Conservation (phyloP, 768 basidiomycete species). For the Rickenella mellea region DNA sequence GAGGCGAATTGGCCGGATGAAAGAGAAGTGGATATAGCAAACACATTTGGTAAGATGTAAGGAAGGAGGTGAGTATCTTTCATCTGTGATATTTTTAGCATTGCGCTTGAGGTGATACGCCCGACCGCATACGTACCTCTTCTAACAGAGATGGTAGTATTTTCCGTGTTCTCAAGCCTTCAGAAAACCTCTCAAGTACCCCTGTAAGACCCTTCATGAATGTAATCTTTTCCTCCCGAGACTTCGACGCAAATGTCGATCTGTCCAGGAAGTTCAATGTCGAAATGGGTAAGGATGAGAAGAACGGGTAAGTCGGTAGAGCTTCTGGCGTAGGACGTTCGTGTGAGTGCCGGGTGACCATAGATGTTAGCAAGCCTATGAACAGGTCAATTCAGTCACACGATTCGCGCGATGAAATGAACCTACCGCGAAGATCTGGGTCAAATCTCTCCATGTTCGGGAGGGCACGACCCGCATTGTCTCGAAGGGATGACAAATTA, state of each 20-base stretch:
- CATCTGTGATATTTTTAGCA: slow-evolving; percentile 48
- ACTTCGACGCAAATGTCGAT: slow-evolving; percentile 89
- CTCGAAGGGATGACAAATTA: slow-evolving; percentile 58
- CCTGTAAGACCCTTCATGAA: slow-evolving; percentile 85
- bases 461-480: slow-evolving; percentile 55
- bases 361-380: slow-evolving; percentile 64
- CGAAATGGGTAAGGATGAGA: slow-evolving; percentile 91
- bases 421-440: slow-evolving; percentile 59
- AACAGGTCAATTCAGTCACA: background rate
- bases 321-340: slow-evolving; percentile 69
- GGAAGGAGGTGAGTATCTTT: slow-evolving; percentile 91
- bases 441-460: slow-evolving; percentile 60
- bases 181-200: slow-evolving; percentile 80
- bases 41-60: slow-evolving; percentile 93
- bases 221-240: slow-evolving; percentile 90
- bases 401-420: slow-evolving; percentile 2
- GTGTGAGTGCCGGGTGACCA: slow-evolving; percentile 73
- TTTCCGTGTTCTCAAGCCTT: slow-evolving; percentile 78
- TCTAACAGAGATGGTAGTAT: slow-evolving; percentile 88
- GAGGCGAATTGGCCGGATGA: slow-evolving; percentile 73
- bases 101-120: background rate
- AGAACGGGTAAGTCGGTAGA: slow-evolving; percentile 81
- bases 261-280: slow-evolving; percentile 95
- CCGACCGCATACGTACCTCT: too few species aligned
- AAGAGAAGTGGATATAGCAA: slow-evolving; percentile 73